Percentiles rank a stretch among this genome's conserved stretches.
These are phyloP conservation scores for Cladosporium austrohemisphaericum DNA, from an alignment of 2,329 filamentous ascomycete species.

Conservation along the genomic window DNA sequence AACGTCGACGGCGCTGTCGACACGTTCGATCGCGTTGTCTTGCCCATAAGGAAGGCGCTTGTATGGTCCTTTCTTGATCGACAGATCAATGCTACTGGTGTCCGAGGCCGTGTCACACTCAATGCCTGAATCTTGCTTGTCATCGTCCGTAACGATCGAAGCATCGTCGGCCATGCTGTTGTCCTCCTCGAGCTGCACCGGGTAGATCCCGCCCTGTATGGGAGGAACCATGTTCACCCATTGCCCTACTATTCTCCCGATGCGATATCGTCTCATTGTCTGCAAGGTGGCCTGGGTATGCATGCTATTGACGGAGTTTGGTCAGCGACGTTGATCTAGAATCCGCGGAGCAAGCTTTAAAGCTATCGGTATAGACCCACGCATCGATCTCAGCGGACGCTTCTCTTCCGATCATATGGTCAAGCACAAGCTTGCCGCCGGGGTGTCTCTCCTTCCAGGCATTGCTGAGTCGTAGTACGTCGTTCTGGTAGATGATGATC, in stretches of 20 bases:
- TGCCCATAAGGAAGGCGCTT: not conserved
- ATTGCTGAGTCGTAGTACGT: constrained; percentile 54
- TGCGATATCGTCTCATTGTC: constrained; percentile 58
- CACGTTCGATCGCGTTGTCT: not conserved
- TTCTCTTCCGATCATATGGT: constrained; percentile 60
- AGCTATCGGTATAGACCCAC: constrained; percentile 4
- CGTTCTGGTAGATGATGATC: constrained; percentile 56
- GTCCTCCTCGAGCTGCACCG: constrained; percentile 33
- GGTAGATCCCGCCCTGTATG: constrained; percentile 42
- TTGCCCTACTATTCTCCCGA: constrained; percentile 53
- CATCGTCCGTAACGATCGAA: constrained; percentile 3
- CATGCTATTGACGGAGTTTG: constrained; percentile 45
- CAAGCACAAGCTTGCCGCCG: constrained; percentile 59
- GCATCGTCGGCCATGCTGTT: not conserved
- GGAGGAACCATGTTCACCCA: constrained; percentile 60
- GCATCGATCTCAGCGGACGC: constrained; percentile 57
- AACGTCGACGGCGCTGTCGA: constrained; percentile 9
- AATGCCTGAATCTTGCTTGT: constrained; percentile 16
- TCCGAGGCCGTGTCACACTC: constrained; percentile 12
- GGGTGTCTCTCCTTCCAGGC: constrained; percentile 58
- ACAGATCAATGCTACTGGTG: constrained; percentile 6
- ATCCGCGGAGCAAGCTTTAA: constrained; percentile 5
- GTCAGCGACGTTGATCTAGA: constrained; percentile 1
- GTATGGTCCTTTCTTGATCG: not conserved
- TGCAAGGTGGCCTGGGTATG: constrained; percentile 52